Evolutionary conservation across 169 alveolate genomes (phyloP), one percentile per base, ranked within the genome.

Genomic region (Cyclospora cayetanensis): DNA sequence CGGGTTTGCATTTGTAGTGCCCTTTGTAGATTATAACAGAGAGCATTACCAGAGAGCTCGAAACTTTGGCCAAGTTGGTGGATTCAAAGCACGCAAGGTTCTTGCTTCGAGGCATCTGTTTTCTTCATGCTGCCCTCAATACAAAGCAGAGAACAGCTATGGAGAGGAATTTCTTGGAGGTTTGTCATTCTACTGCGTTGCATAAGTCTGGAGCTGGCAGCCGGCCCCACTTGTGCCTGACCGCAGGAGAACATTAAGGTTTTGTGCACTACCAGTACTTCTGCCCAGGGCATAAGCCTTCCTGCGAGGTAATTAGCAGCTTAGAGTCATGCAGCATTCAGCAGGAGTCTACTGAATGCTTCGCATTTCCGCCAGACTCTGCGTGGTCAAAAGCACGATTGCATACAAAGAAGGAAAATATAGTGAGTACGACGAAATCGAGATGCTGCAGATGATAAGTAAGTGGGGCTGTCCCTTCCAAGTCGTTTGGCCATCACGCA

Each of bases 241-340:
- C 27, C 72, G 31, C 72, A 95, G 85, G 99, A 97, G 79, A 96
- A 96, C 77, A 97, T 99, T 42, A 94, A 97, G 92, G 97, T 98
- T 42, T 95, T 99, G 77, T 97, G 98, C 42, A 98, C 99, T 34
- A 99, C 99, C 20, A 95, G 99, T 27, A 99, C 99, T 37, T 96
- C 98, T 39, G 99, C 99, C 35, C 98, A 99, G 99, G 99, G 99
- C 29, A 99, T 98, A 31, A 98, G 98, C 91, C 96, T 98, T 93
- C 99, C 99, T n/a, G 99, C 99, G n/a, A 60, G 72, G 72, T 60
- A 31, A 60, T 12, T 9, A n/a, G 31, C 72, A 60, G 72, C 15
- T 0, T 9, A 60, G n/a, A n/a, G 35, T 20, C 0, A 60, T 15
- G 35, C n/a, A 46, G 7, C 60, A 46, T 7, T 46, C 0, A 46